A percentile compares a stretch with the other conserved stretches of the same genome.
Conservation (phyloP, 257 asterid genomes). For the Solanum rostratum region DNA sequence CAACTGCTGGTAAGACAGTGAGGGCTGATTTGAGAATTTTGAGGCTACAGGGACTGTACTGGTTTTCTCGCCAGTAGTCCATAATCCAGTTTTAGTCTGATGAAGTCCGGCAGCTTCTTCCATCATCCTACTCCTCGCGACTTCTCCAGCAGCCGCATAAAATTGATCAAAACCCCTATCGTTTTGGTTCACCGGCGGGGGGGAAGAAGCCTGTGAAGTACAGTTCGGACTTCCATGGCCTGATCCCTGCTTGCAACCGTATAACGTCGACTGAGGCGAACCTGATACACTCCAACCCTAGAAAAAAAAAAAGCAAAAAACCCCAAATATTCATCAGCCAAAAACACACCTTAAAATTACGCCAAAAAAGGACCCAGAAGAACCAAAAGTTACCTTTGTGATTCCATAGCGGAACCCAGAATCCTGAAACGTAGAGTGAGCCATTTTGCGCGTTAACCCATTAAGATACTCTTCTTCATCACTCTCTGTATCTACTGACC, state of each 20-base stretch:
- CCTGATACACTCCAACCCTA: conserved; percentile 42
- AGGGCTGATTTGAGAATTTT: conserved; percentile 7
- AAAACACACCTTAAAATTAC: background rate
- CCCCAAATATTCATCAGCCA: background rate
- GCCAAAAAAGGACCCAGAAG: too few relatives aligned
- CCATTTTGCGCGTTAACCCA: conserved; percentile 29
- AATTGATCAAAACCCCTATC: conserved; percentile 33
- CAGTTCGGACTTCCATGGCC: conserved; percentile 30
- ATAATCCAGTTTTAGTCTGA: background rate
- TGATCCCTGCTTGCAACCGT: conserved; percentile 29
- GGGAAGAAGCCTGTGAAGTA: conserved; percentile 29
- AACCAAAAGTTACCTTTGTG: conserved; percentile 23
- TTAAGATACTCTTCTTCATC: conserved; percentile 59
- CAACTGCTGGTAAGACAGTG: conserved; percentile 27
- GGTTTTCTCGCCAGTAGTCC: conserved; percentile 9
- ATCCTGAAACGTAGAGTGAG: conserved; percentile 26
- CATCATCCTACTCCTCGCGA: conserved; percentile 34
- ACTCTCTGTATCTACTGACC: conserved; percentile 54
- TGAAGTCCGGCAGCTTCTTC: conserved; percentile 31
- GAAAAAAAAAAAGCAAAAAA: background rate
- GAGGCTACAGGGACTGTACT: conserved; percentile 4
- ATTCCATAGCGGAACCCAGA: conserved; percentile 5
- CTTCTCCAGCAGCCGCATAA: conserved; percentile 45
- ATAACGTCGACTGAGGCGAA: conserved; percentile 73
- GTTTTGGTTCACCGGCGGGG: conserved; percentile 10